phyloP scores from a whole-genome alignment of 1,284 basidiomycete species.

The Cutaneotrichosporon curvatum region DNA sequence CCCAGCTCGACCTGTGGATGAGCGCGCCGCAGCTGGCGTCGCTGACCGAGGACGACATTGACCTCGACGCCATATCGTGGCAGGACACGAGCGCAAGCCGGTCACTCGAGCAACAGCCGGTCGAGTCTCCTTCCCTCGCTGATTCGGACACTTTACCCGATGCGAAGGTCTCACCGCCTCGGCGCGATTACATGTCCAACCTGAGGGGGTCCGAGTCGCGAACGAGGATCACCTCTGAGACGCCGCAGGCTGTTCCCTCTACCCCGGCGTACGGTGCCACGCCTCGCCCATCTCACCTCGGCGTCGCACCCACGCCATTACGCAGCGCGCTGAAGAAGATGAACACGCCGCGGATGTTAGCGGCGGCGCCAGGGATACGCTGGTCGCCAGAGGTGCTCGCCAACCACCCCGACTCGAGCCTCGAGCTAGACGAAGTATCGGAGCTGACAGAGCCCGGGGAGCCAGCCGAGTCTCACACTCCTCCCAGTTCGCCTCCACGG shows the following conservation, averaged over 20 bases:
- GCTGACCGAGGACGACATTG: too few relatives aligned
- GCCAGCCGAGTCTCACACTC: neutral
- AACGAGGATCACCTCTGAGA: too few relatives aligned
- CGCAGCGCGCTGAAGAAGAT: slow-evolving; percentile 1
- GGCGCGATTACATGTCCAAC: too few relatives aligned
- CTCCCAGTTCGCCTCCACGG: neutral
- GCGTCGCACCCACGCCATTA: neutral
- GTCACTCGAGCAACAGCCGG: too few relatives aligned
- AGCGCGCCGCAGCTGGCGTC: too few relatives aligned
- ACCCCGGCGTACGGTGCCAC: neutral
- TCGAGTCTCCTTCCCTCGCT: too few relatives aligned
- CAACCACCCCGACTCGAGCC: neutral
- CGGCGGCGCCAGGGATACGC: neutral
- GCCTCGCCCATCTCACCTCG: neutral
- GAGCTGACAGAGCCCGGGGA: neutral
- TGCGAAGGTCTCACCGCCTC: neutral
- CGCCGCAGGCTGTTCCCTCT: too few relatives aligned
- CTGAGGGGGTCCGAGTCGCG: too few relatives aligned
- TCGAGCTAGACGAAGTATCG: neutral
- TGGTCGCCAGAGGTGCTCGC: slow-evolving; percentile 6
- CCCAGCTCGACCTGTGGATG: too few relatives aligned
- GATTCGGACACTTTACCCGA: too few relatives aligned
- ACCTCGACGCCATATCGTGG: too few relatives aligned
- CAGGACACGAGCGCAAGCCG: too few relatives aligned
- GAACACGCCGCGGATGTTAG: neutral